Evolutionary conservation across 768 basidiomycete species (phyloP).

Genomic region (Rhodotorula taiwanensis): DNA sequence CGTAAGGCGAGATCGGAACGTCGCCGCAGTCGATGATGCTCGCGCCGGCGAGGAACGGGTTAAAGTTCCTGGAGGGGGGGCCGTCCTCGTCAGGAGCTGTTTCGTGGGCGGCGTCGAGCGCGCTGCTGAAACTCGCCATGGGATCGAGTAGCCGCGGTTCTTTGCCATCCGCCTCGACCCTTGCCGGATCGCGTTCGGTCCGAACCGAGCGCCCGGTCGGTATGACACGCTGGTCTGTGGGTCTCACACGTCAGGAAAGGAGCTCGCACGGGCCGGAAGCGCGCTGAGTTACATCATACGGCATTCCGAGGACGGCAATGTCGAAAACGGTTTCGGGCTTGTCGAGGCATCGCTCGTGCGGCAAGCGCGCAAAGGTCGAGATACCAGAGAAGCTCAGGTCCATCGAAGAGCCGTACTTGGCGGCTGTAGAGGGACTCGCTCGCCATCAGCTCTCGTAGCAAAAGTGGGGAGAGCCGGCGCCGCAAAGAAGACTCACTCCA

Average conservation of each 20-base stretch:
- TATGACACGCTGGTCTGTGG: conserved; percentile 61
- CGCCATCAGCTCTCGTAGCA: background rate
- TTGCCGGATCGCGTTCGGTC: conserved; percentile 74
- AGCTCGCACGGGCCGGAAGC: background rate
- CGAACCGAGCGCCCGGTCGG: conserved; percentile 78
- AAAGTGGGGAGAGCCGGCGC: background rate
- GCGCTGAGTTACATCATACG: conserved; percentile 33
- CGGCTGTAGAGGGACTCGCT: background rate
- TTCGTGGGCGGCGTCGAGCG: no score
- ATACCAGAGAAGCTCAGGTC: conserved; percentile 75
- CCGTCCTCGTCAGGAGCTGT: no score
- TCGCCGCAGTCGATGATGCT: conserved; percentile 69
- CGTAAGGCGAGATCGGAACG: conserved; percentile 71
- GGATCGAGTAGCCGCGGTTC: conserved; percentile 20
- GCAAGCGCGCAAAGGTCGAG: conserved; percentile 72
- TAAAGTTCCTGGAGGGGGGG: conserved; percentile 36
- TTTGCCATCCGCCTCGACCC: conserved; percentile 55
- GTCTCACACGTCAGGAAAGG: background rate
- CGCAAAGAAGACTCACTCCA: conserved; percentile 1
- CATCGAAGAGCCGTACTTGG: conserved; percentile 64
- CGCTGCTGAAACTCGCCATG: conserved; percentile 46
- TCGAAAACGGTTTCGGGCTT: conserved; percentile 51
- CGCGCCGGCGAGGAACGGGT: conserved; percentile 41
- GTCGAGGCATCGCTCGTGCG: conserved; percentile 50
- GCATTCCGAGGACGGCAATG: conserved; percentile 61